Base-by-base conservation (phyloP, 805 yeast genomes). In the Ogataea polymorpha region DNA sequence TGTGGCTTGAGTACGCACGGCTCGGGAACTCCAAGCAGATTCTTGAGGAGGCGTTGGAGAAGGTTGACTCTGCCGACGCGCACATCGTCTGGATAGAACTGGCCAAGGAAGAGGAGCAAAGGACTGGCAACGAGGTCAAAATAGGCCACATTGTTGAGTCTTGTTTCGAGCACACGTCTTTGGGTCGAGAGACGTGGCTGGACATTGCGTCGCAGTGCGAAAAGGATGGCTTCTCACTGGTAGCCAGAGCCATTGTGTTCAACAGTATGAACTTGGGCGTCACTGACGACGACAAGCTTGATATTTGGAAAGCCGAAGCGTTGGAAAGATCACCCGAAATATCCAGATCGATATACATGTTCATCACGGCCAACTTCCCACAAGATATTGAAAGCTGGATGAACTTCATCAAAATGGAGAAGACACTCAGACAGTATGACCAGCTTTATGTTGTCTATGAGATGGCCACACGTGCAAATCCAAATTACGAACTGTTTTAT, bases 41-140 rank as follows among this genome's bases (percentile, higher is more conserved):
- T 0, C 62, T 89, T 23, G 79, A 79, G 49, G 61, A 56, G 21
- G 95, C 95, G 0, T 66, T 90, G 46, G 77, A 77, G 40, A 56
- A 61, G 0, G 58, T 82, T 11, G 70, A 72, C 3, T 51, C 77
- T n/a, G 68, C 71, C 4, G 65, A 68, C 3, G 67, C 76, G 7
- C 61, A 69, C 33, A 68, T 68, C 24, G 68, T 88, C 2, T 87
- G 95, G 91, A 62, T 87, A 2, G 67, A 80, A 0, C 88, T 88
- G 1, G 72, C 80, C 1, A 75, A 79, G 48, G 55, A 88, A 11
- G 95, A 87, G 58, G 91, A 80, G 51, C 65, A 70, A 42, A 55
- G 62, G 1, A 57, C 62, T 4, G 66, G 66, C 6, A 62, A 67
- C n/a, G 69, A 64, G n/a, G 58, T 65, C 1, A 74, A 77, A 45